phyloP scores from a whole-genome alignment of 306 rosid genomes.

The Quercus variabilis region DNA sequence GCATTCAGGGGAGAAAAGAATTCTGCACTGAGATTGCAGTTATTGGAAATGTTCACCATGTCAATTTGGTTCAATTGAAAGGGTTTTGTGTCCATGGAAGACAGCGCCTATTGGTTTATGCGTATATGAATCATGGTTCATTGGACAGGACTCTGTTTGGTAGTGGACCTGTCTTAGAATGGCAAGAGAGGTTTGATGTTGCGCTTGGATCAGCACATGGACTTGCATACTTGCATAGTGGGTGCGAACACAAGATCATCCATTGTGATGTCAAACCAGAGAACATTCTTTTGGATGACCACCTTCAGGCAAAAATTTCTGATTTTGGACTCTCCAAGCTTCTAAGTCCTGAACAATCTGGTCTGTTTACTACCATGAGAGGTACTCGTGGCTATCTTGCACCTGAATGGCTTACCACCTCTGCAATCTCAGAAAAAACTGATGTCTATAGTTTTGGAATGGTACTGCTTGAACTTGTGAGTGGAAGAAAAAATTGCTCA shows the following conservation, averaged over 20 bases:
- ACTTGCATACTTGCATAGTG: conserved; percentile 80
- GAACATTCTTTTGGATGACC: conserved; percentile 78
- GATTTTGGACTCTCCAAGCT: conserved; percentile 94
- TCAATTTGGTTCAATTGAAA: conserved; percentile 72
- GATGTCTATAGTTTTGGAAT: conserved; percentile 92
- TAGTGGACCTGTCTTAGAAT: conserved; percentile 67
- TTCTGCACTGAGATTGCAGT: conserved; percentile 90
- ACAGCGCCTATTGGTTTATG: conserved; percentile 72
- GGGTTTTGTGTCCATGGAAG: conserved; percentile 84
- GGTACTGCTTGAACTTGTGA: conserved; percentile 81
- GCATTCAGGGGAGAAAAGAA: conserved; percentile 79
- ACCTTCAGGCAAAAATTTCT: conserved; percentile 75
- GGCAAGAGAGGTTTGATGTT: conserved; percentile 83
- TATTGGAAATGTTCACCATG: conserved; percentile 82
- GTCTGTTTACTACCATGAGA: conserved; percentile 92
- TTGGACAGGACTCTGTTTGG: conserved; percentile 78
- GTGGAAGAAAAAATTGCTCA: conserved; percentile 78
- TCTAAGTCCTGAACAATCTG: conserved; percentile 70
- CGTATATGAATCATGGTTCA: conserved; percentile 90
- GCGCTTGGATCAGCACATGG: conserved; percentile 91
- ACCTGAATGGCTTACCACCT: conserved; percentile 92
- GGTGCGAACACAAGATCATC: conserved; percentile 79
- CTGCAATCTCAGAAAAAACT: conserved; percentile 81
- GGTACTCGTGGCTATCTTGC: conserved; percentile 95
- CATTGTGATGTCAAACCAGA: conserved; percentile 95